A percentile compares a stretch with the other conserved stretches of the same genome.
Evolutionary conservation across 768 basidiomycete species (phyloP).

Genomic region (Trametes meyenii): DNA sequence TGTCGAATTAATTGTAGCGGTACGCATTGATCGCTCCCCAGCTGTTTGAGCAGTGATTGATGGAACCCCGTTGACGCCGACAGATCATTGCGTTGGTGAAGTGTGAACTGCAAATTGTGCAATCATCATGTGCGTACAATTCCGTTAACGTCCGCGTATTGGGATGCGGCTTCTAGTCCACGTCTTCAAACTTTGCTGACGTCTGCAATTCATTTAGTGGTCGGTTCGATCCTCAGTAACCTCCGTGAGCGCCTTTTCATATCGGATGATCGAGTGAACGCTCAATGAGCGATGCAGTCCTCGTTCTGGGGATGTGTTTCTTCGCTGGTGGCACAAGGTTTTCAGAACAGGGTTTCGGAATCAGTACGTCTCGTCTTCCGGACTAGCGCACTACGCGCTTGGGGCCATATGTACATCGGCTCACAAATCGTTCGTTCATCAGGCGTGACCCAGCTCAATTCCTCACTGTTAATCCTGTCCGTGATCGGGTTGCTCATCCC

Average conservation of each 20-base stretch:
- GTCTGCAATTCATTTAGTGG: constrained; percentile 32
- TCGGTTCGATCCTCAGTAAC: constrained; percentile 52
- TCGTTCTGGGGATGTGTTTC: constrained; percentile 90
- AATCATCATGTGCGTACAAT: constrained; percentile 43
- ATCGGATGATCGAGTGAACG: neutral
- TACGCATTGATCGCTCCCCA: constrained; percentile 26
- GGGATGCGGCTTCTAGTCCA: neutral
- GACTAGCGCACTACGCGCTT: neutral
- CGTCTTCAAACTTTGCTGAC: neutral
- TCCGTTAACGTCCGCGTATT: constrained; percentile 1
- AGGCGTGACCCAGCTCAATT: constrained; percentile 71
- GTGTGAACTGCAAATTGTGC: constrained; percentile 48
- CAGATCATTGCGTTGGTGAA: constrained; percentile 50
- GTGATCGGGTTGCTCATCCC: constrained; percentile 81
- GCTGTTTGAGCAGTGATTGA: constrained; percentile 14
- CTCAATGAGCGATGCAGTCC: constrained; percentile 6
- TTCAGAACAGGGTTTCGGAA: constrained; percentile 78
- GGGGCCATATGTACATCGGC: neutral
- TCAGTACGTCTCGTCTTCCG: constrained; percentile 50
- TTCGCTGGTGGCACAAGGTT: constrained; percentile 81
- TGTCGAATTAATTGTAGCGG: constrained; percentile 48
- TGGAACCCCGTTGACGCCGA: neutral
- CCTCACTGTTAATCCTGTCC: constrained; percentile 74
- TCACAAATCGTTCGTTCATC: neutral
- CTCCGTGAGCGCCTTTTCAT: constrained; percentile 35